These are phyloP conservation scores for Hortiboletus flavorubellus DNA, from an alignment of 768 basidiomycete genomes.

Conservation along the genomic window DNA sequence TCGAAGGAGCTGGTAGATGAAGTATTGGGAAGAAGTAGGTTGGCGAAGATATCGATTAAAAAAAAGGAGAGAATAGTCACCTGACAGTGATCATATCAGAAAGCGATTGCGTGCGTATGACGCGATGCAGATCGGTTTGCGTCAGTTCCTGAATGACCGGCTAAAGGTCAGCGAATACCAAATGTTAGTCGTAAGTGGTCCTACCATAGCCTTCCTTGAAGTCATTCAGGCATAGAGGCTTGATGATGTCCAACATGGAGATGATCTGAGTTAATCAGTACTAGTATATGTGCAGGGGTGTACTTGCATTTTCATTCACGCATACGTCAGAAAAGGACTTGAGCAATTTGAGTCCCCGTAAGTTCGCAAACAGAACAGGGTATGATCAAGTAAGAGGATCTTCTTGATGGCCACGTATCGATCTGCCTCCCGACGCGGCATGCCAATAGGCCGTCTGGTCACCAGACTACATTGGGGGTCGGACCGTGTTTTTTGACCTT, in stretches of 20 bases:
- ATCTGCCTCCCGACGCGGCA: no score
- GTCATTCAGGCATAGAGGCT: conserved; percentile 65
- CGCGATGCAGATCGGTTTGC: conserved; percentile 89
- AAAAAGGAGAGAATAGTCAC: conserved; percentile 32
- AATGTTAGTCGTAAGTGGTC: conserved; percentile 17
- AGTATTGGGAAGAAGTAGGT: conserved; percentile 48
- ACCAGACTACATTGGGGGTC: neutral
- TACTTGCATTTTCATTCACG: conserved; percentile 72
- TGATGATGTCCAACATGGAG: conserved; percentile 87
- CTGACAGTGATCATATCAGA: conserved; percentile 90
- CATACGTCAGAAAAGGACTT: conserved; percentile 81
- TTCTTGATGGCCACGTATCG: conserved; percentile 91
- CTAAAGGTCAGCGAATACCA: conserved; percentile 4
- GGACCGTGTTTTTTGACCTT: conserved; percentile 36
- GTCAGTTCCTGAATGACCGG: conserved; percentile 83
- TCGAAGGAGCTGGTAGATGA: conserved; percentile 80
- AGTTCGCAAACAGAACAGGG: conserved; percentile 87
- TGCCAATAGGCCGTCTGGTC: no score
- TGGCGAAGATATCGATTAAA: neutral
- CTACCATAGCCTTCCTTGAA: conserved; percentile 88
- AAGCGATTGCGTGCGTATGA: conserved; percentile 85
- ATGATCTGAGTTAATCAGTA: conserved; percentile 59
- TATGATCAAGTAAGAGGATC: conserved; percentile 92
- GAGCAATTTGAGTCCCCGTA: conserved; percentile 88
- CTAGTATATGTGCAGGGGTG: neutral